These are phyloP conservation scores for Colletotrichum plurivorum DNA, from an alignment of 2,329 filamentous ascomycete species.

Conservation along the genomic window DNA sequence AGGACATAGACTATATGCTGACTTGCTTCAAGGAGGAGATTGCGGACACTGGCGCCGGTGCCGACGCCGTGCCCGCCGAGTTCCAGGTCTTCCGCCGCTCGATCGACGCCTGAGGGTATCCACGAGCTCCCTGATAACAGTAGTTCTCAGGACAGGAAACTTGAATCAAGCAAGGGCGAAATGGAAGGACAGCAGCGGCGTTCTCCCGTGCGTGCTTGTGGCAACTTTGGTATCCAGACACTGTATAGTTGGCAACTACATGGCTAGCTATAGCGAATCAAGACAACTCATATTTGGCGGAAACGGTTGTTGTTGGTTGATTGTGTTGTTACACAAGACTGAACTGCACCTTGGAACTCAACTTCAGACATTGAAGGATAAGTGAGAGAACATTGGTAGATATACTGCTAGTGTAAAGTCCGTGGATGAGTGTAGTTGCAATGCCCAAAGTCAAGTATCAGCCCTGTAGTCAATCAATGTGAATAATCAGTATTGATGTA, in stretches of 20 bases:
- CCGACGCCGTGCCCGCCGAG: conserved; percentile 29
- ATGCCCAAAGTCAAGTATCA: too few species aligned
- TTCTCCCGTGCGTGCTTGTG: conserved; percentile 3
- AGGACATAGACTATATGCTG: not conserved
- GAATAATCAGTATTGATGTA: too few species aligned
- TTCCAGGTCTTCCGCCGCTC: conserved; percentile 15
- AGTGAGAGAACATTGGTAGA: not conserved
- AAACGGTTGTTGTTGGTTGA: not conserved
- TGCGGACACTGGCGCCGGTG: conserved; percentile 17
- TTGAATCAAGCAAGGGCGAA: not conserved
- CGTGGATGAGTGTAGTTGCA: too few species aligned
- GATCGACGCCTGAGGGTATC: not conserved
- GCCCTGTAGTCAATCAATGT: too few species aligned
- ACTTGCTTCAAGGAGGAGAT: conserved; percentile 22
- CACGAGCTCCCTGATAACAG: not conserved
- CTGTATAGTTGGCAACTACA: not conserved
- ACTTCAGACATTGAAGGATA: not conserved
- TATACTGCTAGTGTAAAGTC: too few species aligned
- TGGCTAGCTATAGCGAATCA: not conserved
- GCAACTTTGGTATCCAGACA: not conserved
- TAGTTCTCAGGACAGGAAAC: not conserved
- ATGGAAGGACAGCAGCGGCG: not conserved
- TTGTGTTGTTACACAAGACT: not conserved
- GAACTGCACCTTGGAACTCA: not conserved
- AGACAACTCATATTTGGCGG: not conserved